These are phyloP conservation scores for Haplographium delicatum DNA, from an alignment of 495 filamentous ascomycete species.

Conservation along the genomic window DNA sequence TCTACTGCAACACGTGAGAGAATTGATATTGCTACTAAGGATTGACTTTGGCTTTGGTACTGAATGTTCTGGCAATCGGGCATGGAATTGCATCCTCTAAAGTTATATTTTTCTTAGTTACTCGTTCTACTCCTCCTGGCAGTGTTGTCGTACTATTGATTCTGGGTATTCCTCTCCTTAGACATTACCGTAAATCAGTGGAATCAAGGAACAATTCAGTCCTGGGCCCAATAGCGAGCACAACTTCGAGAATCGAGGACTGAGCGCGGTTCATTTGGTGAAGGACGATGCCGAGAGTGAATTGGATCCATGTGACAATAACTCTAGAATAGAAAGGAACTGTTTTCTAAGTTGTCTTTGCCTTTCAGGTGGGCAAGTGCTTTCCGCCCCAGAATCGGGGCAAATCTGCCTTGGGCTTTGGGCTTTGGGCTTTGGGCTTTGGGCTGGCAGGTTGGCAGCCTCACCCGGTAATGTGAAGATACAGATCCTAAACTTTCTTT, in stretches of 20 bases:
- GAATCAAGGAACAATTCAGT: neutral
- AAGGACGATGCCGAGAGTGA: slow-evolving; percentile 1
- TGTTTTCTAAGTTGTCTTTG: neutral
- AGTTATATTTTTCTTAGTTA: neutral
- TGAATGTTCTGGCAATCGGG: neutral
- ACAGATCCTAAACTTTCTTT: slow-evolving; percentile 2
- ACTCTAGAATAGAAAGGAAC: neutral
- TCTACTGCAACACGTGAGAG: neutral
- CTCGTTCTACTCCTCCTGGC: neutral
- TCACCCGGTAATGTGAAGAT: neutral
- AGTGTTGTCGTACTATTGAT: neutral
- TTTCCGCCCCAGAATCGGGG: neutral
- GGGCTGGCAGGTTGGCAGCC: neutral
- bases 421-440: no score
- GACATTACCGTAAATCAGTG: neutral
- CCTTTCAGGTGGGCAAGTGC: neutral
- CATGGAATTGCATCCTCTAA: neutral
- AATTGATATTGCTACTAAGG: neutral
- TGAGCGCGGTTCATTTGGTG: slow-evolving; percentile 1
- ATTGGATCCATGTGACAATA: neutral
- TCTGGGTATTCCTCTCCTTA: neutral
- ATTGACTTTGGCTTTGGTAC: neutral
- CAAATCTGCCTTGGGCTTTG: no score
- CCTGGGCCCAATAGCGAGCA: slow-evolving; percentile 1
- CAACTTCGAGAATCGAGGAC: slow-evolving; percentile 2